A percentile compares a stretch with the other conserved stretches of the same genome.
Conservation (phyloP, 805 yeast species). For the Allodekkera sacchari region DNA sequence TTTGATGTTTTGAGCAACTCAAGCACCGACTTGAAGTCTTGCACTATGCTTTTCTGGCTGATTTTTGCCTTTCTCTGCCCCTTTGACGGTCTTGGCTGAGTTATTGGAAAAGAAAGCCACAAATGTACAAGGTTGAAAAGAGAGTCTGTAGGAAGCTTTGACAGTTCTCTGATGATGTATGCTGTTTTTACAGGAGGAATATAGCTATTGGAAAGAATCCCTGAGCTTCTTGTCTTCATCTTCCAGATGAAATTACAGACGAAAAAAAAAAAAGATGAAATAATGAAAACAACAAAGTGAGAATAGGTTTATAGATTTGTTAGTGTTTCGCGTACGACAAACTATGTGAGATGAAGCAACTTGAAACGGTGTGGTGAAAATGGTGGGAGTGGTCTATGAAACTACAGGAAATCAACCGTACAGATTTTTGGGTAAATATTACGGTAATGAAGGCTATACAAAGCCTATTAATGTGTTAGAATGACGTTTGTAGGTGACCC, state of each 20-base stretch:
- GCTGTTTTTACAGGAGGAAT: conserved; percentile 21
- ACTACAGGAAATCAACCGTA: no score
- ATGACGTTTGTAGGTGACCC: no score
- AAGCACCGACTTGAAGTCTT: conserved; percentile 8
- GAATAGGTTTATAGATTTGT: no score
- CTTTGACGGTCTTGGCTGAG: conserved; percentile 20
- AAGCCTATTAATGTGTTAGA: no score
- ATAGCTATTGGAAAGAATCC: conserved; percentile 27
- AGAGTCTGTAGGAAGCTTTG: conserved; percentile 20
- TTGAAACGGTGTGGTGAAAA: no score
- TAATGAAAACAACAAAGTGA: neutral
- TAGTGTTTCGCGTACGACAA: no score
- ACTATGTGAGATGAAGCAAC: no score
- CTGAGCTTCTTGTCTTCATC: conserved; percentile 16
- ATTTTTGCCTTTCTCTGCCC: conserved; percentile 13
- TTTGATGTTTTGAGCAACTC: conserved; percentile 5
- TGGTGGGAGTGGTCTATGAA: no score
- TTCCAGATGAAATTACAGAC: no score
- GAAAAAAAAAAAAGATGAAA: neutral
- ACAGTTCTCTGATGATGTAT: conserved; percentile 17
- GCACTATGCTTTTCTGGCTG: conserved; percentile 11
- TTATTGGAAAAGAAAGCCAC: conserved; percentile 25
- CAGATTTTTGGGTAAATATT: no score
- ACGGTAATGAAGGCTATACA: no score
- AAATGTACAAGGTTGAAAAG: conserved; percentile 23